These are phyloP conservation scores for Lentinula detonsa DNA, from an alignment of 768 basidiomycete species.

Conservation along the genomic window DNA sequence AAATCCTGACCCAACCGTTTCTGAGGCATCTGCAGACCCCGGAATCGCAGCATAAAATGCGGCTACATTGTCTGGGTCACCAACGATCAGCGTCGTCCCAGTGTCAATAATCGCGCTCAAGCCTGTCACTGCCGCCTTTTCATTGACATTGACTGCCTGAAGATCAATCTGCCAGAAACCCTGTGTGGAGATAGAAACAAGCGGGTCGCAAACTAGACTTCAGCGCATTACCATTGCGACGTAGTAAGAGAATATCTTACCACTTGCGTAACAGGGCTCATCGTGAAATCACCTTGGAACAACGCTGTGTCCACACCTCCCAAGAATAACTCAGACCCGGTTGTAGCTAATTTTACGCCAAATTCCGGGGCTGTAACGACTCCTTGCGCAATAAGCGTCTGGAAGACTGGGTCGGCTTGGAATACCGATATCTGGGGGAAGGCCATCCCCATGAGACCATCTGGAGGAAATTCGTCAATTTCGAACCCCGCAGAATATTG, in stretches of 20 bases:
- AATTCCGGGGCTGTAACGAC: constrained; percentile 32
- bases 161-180: constrained; percentile 28
- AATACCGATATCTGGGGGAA: constrained; percentile 33
- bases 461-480: constrained; percentile 24
- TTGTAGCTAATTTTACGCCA: constrained; percentile 38
- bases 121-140: constrained; percentile 11
- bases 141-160: constrained; percentile 22
- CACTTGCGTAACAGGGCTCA: constrained; percentile 25
- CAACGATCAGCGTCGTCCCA: constrained; percentile 36
- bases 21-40: constrained; percentile 21
- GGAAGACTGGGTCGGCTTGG: constrained; percentile 31
- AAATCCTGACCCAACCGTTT: constrained; percentile 20
- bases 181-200: constrained; percentile 10
- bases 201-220: background rate
- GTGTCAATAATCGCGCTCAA: constrained; percentile 30
- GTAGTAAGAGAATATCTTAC: constrained; percentile 9
- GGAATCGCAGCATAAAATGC: constrained; percentile 25
- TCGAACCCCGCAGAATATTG: constrained; percentile 28
- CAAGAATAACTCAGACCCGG: constrained; percentile 46
- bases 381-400: constrained; percentile 34
- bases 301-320: constrained; percentile 44
- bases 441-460: constrained; percentile 40
- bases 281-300: constrained; percentile 40
- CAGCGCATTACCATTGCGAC: background rate
- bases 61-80: constrained; percentile 18